Conservation (phyloP, 2,329 filamentous ascomycete genomes). For the Juglanconis juglandina region DNA sequence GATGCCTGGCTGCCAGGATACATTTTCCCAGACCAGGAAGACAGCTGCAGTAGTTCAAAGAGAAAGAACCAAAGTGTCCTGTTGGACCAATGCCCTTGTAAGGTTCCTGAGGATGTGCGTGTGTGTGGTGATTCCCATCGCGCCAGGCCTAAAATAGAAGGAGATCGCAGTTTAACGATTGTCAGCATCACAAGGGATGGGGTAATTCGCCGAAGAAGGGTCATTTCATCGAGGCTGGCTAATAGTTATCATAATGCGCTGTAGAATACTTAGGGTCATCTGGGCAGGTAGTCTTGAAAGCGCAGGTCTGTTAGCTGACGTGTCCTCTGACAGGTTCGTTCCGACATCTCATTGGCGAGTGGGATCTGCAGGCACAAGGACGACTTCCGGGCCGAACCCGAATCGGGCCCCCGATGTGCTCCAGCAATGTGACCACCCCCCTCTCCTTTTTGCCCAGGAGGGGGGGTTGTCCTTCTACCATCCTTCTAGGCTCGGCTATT, state of each 20-base stretch:
- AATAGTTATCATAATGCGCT: no score
- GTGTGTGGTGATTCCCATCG: background rate
- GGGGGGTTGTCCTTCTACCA: no score
- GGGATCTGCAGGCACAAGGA: background rate
- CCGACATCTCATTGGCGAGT: background rate
- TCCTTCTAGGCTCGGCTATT: background rate
- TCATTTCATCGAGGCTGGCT: background rate
- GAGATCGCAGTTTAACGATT: background rate
- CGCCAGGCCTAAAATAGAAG: background rate
- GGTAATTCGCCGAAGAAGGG: background rate
- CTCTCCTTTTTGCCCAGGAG: slow-evolving; percentile 1
- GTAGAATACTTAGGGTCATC: background rate
- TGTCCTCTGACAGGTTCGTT: background rate
- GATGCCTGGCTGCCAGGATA: background rate
- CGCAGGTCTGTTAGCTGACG: background rate
- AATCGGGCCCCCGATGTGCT: background rate
- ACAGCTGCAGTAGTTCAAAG: background rate
- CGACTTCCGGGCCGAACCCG: slow-evolving; percentile 5
- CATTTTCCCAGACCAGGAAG: background rate
- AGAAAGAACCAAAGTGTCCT: no score
- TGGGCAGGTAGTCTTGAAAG: background rate
- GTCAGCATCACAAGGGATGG: background rate
- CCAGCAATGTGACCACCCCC: background rate
- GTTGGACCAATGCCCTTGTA: no score
- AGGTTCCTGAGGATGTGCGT: no score